Conservation (phyloP, 805 yeast species). For the Candida pseudofarinosa region DNA sequence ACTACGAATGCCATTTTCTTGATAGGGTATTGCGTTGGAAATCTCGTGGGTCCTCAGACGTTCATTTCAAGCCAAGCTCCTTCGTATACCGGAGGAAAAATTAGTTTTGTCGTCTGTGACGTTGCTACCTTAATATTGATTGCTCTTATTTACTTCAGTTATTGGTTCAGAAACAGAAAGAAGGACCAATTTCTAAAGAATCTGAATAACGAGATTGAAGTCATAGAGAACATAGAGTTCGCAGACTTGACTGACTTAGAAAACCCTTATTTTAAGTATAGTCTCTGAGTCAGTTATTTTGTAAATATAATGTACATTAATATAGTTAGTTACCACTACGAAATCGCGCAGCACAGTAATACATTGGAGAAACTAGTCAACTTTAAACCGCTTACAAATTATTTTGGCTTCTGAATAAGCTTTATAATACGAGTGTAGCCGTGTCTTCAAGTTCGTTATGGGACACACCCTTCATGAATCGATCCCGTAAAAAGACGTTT, state of each 20-base stretch:
- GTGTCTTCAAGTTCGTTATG: too few relatives aligned
- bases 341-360: too few relatives aligned
- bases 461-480: too few relatives aligned
- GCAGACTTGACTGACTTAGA: constrained; percentile 53
- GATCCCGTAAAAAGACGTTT: too few relatives aligned
- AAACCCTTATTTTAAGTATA: constrained; percentile 51
- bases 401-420: too few relatives aligned
- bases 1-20: constrained; percentile 22
- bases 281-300: not conserved
- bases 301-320: too few relatives aligned
- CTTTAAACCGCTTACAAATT: too few relatives aligned
- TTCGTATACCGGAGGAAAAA: constrained; percentile 20
- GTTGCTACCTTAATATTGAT: constrained; percentile 3
- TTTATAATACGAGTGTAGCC: too few relatives aligned
- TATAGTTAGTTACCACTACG: too few relatives aligned
- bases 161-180: constrained; percentile 22
- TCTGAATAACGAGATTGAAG: constrained; percentile 15
- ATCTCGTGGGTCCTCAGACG: constrained; percentile 25
- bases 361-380: too few relatives aligned
- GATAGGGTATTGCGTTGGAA: constrained; percentile 26
- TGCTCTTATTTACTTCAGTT: not conserved
- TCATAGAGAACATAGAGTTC: constrained; percentile 40
- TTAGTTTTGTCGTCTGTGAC: constrained; percentile 6
- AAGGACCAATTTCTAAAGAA: not conserved
- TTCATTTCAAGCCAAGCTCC: constrained; percentile 24